Conservation (phyloP, 345 rosid species). For the Salix koriyanagi region DNA sequence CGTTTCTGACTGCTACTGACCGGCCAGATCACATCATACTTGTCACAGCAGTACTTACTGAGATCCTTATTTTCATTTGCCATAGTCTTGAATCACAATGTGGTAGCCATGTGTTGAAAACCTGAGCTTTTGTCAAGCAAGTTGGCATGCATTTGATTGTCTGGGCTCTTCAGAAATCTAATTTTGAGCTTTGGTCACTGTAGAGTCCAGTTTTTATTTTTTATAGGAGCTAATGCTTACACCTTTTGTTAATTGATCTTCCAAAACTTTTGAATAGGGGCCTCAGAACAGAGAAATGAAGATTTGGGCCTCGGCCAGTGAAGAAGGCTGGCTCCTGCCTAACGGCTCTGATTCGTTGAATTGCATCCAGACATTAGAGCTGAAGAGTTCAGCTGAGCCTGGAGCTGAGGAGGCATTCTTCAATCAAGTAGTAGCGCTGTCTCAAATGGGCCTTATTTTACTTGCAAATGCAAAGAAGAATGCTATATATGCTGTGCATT, state of each 20-base stretch:
- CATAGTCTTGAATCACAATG: background rate
- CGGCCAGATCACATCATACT: constrained; percentile 82
- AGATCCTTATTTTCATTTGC: background rate
- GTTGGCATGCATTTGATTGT: background rate
- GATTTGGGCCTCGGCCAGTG: constrained; percentile 70
- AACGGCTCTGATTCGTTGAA: constrained; percentile 61
- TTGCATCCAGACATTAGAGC: constrained; percentile 72
- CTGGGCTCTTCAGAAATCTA: background rate
- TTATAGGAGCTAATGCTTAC: background rate
- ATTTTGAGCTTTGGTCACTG: background rate
- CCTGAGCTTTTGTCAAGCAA: constrained; percentile 2
- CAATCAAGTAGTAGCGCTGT: constrained; percentile 72
- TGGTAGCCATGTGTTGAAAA: background rate
- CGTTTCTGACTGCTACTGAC: constrained; percentile 60
- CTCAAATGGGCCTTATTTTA: constrained; percentile 63
- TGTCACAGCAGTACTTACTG: constrained; percentile 63
- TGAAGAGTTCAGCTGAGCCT: constrained; percentile 65
- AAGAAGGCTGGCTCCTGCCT: constrained; percentile 78
- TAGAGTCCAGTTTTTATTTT: background rate
- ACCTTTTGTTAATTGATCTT: background rate
- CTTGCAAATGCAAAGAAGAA: constrained; percentile 89
- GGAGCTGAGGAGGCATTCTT: constrained; percentile 64
- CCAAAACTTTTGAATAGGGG: constrained; percentile 42
- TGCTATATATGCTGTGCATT: constrained; percentile 74
- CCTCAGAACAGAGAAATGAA: constrained; percentile 74